Percentiles rank a stretch among this genome's conserved stretches.
Evolutionary conservation across 495 filamentous ascomycete species (phyloP).

Genomic region (Penicillium egyptiacum): DNA sequence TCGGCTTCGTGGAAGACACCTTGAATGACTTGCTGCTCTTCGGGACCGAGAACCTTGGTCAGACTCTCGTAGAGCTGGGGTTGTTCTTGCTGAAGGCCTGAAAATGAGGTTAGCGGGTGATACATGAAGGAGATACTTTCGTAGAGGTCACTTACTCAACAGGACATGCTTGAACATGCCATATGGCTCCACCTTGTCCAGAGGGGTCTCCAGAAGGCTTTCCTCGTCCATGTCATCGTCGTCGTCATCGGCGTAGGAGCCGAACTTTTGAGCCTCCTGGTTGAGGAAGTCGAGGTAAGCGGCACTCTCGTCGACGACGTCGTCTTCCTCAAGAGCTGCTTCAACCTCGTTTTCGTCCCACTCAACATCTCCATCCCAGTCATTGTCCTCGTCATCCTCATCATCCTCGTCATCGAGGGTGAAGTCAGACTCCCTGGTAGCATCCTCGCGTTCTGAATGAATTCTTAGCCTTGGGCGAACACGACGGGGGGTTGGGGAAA

Average conservation of each 20-base stretch:
- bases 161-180: conserved; percentile 77
- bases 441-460: conserved; percentile 75
- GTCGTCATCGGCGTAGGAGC: conserved; percentile 65
- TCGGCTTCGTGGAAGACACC: conserved; percentile 81
- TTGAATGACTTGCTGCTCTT: conserved; percentile 81
- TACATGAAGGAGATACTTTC: not conserved
- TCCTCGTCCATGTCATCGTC: conserved; percentile 93
- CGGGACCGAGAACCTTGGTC: conserved; percentile 71
- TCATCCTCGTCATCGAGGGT: conserved; percentile 73
- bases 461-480: conserved; percentile 17
- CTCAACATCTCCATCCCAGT: conserved; percentile 64
- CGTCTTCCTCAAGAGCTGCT: conserved; percentile 53
- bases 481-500: conserved; percentile 1
- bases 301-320: conserved; percentile 83
- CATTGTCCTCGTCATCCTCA: conserved; percentile 69
- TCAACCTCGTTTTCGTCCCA: conserved; percentile 68
- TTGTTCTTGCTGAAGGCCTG: conserved; percentile 86
- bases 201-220: conserved; percentile 83
- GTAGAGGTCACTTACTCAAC: conserved; percentile 64
- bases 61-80: conserved; percentile 83
- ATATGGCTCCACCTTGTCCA: conserved; percentile 95
- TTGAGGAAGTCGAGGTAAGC: conserved; percentile 96
- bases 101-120: conserved; percentile 19
- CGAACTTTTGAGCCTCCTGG: conserved; percentile 87
- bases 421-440: conserved; percentile 84